Base-by-base conservation (phyloP, 192 early-diverging fungal genomes). In the Entrophospora sp. region DNA sequence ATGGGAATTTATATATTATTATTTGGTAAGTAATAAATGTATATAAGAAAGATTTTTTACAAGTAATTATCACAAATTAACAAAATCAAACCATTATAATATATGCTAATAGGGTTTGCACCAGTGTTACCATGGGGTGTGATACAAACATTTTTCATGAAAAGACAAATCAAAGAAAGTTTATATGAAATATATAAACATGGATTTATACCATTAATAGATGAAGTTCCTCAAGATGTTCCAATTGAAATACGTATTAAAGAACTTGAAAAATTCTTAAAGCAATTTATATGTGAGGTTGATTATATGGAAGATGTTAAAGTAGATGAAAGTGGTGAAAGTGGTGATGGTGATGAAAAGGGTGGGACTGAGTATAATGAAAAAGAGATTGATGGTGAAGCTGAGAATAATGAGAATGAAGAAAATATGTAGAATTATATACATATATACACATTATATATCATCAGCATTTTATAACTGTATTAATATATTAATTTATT, bases 221-320 rank as follows among this genome's bases (percentile, higher is more conserved):
- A 64, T 25, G 2, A 9, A 37, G 30, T 35, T 13, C 22, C 24
- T 37, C 24, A 16, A 14, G 34, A 51, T 13, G 32, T 25, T 31
- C 48, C 22, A 16, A 8, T 30, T 43, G 51, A 30, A 16, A 22
- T 51, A 0, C 28, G 62, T 9, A 34, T 64, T 18, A 22, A 49
- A 13, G n/a, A 64, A 35, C 20, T 64, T 5, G 62, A 64, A 49
- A 6, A 35, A 36, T 64, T 64, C 46, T 18, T 64, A 31, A 64
- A 22, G 22, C 45, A 64, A 51, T 51, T 25, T 51, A 7, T 64
- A 9, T 31, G 32, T 9, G 62, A 64, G 48, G 30, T 64, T 27
- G 45, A 35, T 38, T 48, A 36, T 32, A 38, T 64, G 48, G n/a
- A 37, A 27, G 62, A 51, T 2, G 3, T 18, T 24, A 13, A 34